Conservation (phyloP, 2,329 filamentous ascomycete species). For the Microthyrium microscopicum region DNA sequence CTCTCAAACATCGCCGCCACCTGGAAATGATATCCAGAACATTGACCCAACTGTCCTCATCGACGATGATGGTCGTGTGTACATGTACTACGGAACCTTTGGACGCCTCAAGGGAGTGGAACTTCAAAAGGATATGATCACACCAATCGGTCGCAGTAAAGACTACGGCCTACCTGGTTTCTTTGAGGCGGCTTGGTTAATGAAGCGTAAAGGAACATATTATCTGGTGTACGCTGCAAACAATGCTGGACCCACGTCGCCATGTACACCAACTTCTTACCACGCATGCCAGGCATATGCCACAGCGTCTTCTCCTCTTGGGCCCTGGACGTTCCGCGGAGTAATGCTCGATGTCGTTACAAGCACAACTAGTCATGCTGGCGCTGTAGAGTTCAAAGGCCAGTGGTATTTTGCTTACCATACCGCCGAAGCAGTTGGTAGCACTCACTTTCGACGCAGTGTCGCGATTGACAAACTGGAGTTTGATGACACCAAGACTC, state of each 20-base stretch:
- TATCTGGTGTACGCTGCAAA: conserved; percentile 26
- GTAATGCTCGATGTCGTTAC: conserved; percentile 22
- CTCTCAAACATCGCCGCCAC: conserved; percentile 18
- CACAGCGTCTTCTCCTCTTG: conserved; percentile 18
- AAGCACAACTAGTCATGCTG: conserved; percentile 22
- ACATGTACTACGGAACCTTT: conserved; percentile 25
- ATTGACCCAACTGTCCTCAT: conserved; percentile 25
- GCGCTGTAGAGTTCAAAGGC: conserved; percentile 16
- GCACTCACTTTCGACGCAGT: conserved; percentile 21
- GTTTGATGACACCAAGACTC: conserved; percentile 17
- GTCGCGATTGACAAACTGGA: conserved; percentile 20
- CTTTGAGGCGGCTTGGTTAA: conserved; percentile 25
- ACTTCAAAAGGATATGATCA: conserved; percentile 22
- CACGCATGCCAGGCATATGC: conserved; percentile 24
- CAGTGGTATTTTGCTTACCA: conserved; percentile 21
- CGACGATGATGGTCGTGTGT: conserved; percentile 20
- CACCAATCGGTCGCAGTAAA: conserved; percentile 11
- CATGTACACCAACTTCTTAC: conserved; percentile 23
- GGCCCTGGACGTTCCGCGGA: conserved; percentile 21
- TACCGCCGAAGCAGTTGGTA: conserved; percentile 19
- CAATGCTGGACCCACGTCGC: conserved; percentile 20
- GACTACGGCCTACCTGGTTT: conserved; percentile 18
- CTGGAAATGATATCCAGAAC: conserved; percentile 22
- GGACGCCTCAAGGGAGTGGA: conserved; percentile 19
- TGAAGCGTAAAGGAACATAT: conserved; percentile 20